phyloP scores from a whole-genome alignment of 352 stramenopile species.

The Pythium aquatile region DNA sequence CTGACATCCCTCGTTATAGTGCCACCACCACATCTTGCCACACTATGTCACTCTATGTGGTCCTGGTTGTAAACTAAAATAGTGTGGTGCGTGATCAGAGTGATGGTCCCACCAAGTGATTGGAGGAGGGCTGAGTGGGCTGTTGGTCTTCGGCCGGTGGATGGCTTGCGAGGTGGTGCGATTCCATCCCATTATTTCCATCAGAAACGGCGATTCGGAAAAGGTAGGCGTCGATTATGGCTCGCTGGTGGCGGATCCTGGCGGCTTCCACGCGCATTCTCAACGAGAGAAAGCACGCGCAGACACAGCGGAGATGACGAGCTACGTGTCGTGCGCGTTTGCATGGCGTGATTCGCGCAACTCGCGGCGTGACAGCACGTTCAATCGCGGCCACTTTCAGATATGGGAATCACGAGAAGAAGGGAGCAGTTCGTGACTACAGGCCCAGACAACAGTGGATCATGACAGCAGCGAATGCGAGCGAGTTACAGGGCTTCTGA shows the following conservation, averaged over 20 bases:
- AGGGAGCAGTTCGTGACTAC: background rate
- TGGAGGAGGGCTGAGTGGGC: conserved; percentile 59
- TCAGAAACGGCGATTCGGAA: conserved; percentile 57
- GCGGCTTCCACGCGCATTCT: background rate
- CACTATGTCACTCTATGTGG: background rate
- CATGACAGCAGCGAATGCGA: background rate
- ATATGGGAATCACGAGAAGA: background rate
- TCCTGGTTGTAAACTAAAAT: conserved; percentile 2
- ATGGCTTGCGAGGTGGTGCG: conserved; percentile 13
- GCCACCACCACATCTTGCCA: conserved; percentile 1
- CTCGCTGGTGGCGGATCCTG: conserved; percentile 2
- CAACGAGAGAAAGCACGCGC: background rate
- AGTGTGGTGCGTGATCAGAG: conserved; percentile 22
- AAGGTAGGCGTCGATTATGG: conserved; percentile 22
- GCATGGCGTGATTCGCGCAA: background rate
- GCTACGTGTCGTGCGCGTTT: background rate
- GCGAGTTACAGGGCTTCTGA: background rate
- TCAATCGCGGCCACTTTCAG: background rate
- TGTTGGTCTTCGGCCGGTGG: conserved; percentile 14
- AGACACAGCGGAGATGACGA: conserved; percentile 1
- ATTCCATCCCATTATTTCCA: conserved; percentile 84
- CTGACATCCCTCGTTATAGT: conserved; percentile 2
- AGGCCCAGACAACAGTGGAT: background rate
- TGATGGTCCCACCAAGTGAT: conserved; percentile 65
- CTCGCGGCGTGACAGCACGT: background rate